Evolutionary conservation across 148 eudicot species (phyloP), one percentile per base, ranked within the genome.

Genomic region (Arbutus unedo): DNA sequence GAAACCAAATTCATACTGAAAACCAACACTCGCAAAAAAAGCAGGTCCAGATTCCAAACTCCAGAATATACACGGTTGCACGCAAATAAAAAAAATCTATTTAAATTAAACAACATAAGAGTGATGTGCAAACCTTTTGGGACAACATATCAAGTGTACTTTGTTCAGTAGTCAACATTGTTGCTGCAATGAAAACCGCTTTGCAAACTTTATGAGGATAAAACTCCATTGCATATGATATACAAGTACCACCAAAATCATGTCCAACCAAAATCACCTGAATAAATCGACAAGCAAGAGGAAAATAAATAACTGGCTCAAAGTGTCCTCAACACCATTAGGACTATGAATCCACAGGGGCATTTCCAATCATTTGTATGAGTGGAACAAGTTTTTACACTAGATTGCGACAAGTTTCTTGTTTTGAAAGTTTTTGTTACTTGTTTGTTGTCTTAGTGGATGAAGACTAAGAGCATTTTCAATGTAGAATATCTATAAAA

Each of bases 241-340:
- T 81, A 84, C 99, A 96, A 23, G 93, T 90, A 51, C 99, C 99
- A 50, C 99, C 99, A 87, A 94, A 90, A 87, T 94, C 98, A 88
- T 96, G 99, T 45, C 98, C 99, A 19, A 93, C 99, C 92, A 96
- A 87, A 81, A 96, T 93, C 72, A 93, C 99, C 99, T 94, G 90
- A 85, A 86, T 23, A 18, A 71, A 57, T 14, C 15, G 47, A 73
- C 85, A 81, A 74, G 18, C 38, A 19, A 38, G 73, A n/a, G 16
- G 50, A n/a, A n/a, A 68, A 57, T n/a, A 50, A 80, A 78, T 6
- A 4, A 15, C 18, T 31, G 19, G 11, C 25, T 51, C 76, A 38
- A 78, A 78, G 25, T 41, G 38, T 31, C 16, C 4, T 48, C 45
- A 2, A 79, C 44, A 18, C 44, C 41, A 44, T 62, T 45, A 13